Evolutionary conservation across 306 rosid genomes (phyloP), one percentile per base, ranked within the genome.

Genomic region (Oemleria cerasiformis): DNA sequence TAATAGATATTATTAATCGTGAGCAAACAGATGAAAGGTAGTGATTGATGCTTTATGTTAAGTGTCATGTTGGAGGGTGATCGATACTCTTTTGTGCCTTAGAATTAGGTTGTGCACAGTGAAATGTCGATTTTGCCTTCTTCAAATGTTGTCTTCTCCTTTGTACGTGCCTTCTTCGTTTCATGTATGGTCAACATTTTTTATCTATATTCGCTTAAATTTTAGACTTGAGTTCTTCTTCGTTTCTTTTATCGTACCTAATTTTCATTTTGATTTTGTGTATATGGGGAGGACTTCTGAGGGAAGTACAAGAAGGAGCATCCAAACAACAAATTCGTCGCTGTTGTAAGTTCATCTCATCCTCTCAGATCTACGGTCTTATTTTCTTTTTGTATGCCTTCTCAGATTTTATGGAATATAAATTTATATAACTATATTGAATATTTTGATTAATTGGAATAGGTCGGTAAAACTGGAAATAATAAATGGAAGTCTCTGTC

Each of bases 81-180:
- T 25, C 2, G 30, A 25, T 25, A 25, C 30, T 25, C 1, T 25
- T 25, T 25, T 25, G 30, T 25, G 30, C 30, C 30, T 25, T 25
- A 25, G 1, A 25, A 25, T 25, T 25, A 25, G 30, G 30, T 25
- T 25, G 1, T 25, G 1, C n/a, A n/a, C n/a, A n/a, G n/a, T n/a
- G n/a, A n/a, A n/a, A n/a, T n/a, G n/a, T n/a, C n/a, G n/a, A n/a
- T n/a, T n/a, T n/a, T n/a, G n/a, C n/a, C n/a, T n/a, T n/a, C n/a
- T n/a, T n/a, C n/a, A n/a, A n/a, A n/a, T n/a, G n/a, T n/a, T n/a
- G n/a, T n/a, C n/a, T n/a, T n/a, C n/a, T n/a, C n/a, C n/a, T n/a
- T n/a, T n/a, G n/a, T n/a, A n/a, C n/a, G 96, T 75, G 96, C 98
- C 59, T 94, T 94, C 86, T 94, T 94, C 54, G 96, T 93, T 93